phyloP scores from a whole-genome alignment of 495 filamentous ascomycete species.

The Annulohypoxylon stygium region DNA sequence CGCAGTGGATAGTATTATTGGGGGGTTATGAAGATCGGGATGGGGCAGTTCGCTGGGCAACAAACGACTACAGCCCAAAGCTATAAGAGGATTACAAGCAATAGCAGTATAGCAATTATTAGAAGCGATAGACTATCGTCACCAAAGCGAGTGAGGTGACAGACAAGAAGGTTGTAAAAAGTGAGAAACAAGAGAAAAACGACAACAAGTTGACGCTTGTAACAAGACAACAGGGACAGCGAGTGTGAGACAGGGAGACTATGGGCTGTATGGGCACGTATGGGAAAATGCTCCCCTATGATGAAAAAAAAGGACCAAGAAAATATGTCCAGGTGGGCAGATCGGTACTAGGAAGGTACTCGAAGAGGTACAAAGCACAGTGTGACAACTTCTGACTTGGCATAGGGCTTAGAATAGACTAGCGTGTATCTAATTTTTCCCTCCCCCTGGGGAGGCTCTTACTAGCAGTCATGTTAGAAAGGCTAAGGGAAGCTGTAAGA shows the following conservation, averaged over 20 bases:
- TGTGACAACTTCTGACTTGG: constrained; percentile 17
- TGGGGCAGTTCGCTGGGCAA: constrained; percentile 36
- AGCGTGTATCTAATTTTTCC: constrained; percentile 47
- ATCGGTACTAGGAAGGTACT: constrained; percentile 17
- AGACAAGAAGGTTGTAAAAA: constrained; percentile 49
- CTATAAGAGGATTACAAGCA: constrained; percentile 44
- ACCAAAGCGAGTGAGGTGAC: constrained; percentile 65
- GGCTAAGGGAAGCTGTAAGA: constrained; percentile 1
- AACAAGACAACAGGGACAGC: constrained; percentile 16
- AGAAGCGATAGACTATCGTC: constrained; percentile 58
- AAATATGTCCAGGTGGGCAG: constrained; percentile 34
- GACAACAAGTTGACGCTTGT: constrained; percentile 39
- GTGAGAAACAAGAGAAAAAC: constrained; percentile 47
- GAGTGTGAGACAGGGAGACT: constrained; percentile 25
- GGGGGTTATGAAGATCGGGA: constrained; percentile 4
- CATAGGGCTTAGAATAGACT: constrained; percentile 25
- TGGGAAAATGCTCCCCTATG: constrained; percentile 38
- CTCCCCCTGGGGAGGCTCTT: constrained; percentile 44
- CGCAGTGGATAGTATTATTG: constrained; percentile 11
- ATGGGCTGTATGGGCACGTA: constrained; percentile 25
- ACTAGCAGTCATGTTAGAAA: not conserved
- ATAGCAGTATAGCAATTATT: constrained; percentile 48
- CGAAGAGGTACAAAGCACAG: constrained; percentile 40
- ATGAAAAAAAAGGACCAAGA: constrained; percentile 23
- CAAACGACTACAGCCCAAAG: constrained; percentile 24